Evolutionary conservation across 2,329 filamentous ascomycete species (phyloP), one percentile per base, ranked within the genome.

Genomic region (Xylaria sp.): DNA sequence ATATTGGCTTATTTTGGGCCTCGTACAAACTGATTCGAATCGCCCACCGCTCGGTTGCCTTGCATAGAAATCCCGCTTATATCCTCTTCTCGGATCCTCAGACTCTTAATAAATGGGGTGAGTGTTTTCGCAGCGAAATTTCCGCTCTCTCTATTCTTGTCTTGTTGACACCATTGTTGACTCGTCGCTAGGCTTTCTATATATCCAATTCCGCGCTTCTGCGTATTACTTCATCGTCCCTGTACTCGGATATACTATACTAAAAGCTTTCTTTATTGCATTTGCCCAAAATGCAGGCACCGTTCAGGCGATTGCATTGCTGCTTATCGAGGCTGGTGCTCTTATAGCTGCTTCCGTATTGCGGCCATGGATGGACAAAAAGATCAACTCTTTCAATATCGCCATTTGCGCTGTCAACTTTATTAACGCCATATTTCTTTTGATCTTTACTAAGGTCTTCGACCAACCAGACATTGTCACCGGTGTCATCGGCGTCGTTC

Each of bases 281-380:
- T 89, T 97, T 65, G 89, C 87, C 32, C 95, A 98, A 80, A 83
- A 83, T 51, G 88, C 85, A 39, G 88, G 90, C 36, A 87, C 88
- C 4, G 89, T 90, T 21, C 94, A 97, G 81, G 93, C 93, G 9
- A 85, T 98, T 66, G 92, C 90, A 17, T 86, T 98, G 66, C 85
- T 98, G 48, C 84, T 98, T 68, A 89, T 98, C 65, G 95, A 98
- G 81, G 91, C 91, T 1, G 88, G 81, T 61, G 90, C 92, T 74
- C 85, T 98, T 65, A 91, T 97, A 74, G 89, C 83, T 24, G 90
- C 93, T 64, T 92, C 90, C 68, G 90, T 97, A 62, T 83, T 98
- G 73, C 90, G 93, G 68, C 95, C 95, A 19, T 98, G 93, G 92
- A 98, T 98, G 95, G 95, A 98, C 85, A 97, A 97, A 89, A 95